Evolutionary conservation across 805 yeast genomes (phyloP).

Genomic region (Schwanniomyces vanrijiae): DNA sequence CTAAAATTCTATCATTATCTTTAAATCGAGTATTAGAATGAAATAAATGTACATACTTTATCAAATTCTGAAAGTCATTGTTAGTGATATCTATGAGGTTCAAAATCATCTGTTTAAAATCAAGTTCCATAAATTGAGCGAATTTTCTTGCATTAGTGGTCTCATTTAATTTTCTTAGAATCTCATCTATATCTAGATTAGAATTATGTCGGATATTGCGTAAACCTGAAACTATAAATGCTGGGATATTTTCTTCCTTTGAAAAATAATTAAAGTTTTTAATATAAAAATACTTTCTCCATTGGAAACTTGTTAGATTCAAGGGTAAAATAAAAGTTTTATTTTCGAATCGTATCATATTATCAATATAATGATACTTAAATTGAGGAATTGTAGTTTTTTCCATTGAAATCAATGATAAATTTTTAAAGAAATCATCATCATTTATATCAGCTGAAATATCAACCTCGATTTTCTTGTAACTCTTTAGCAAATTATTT

Average conservation of each 20-base stretch:
- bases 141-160: not conserved
- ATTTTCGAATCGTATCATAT: constrained; percentile 6
- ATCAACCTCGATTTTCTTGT: not conserved
- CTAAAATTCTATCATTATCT: not conserved
- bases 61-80: not conserved
- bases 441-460: constrained; percentile 3
- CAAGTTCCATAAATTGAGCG: not conserved
- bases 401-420: not conserved
- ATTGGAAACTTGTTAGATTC: constrained; percentile 8
- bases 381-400: not conserved
- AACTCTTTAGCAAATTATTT: not conserved
- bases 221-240: not conserved
- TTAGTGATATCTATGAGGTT: not conserved
- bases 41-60: no score
- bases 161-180: not conserved
- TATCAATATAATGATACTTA: constrained; percentile 1
- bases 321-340: constrained; percentile 8
- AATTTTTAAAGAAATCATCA: not conserved
- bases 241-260: not conserved
- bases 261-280: not conserved
- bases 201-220: not conserved
- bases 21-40: not conserved
- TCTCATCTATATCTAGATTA: constrained; percentile 4
- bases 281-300: constrained; percentile 24
- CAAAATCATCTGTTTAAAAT: not conserved